These are phyloP conservation scores for Aureobasidium zeae DNA, from an alignment of 2,329 filamentous ascomycete species.

Conservation along the genomic window DNA sequence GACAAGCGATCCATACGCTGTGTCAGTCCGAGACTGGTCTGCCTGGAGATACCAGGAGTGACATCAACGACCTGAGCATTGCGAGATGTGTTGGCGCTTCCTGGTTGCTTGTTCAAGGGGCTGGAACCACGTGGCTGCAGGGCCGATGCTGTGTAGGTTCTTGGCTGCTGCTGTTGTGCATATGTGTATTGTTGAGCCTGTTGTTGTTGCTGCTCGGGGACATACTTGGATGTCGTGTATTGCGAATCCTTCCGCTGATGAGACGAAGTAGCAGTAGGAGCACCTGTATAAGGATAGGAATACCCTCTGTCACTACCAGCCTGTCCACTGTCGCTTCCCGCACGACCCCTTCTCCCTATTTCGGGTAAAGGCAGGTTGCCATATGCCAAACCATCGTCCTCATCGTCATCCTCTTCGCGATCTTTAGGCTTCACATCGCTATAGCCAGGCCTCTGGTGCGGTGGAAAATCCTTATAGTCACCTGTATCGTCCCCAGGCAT, in stretches of 20 bases:
- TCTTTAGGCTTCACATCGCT: slow-evolving; percentile 18
- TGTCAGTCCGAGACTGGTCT: slow-evolving; percentile 28
- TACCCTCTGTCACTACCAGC: slow-evolving; percentile 1
- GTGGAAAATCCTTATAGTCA: slow-evolving; percentile 36
- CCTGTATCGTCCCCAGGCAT: slow-evolving; percentile 34
- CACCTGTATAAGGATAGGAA: neutral
- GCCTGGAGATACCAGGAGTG: slow-evolving; percentile 28
- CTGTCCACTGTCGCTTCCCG: neutral
- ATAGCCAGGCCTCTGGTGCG: slow-evolving; percentile 29
- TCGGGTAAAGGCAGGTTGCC: slow-evolving; percentile 17
- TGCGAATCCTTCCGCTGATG: neutral
- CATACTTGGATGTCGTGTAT: neutral
- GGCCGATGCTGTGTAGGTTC: too few relatives aligned
- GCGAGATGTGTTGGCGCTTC: too few relatives aligned
- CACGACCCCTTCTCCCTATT: neutral
- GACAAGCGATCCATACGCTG: slow-evolving; percentile 39
- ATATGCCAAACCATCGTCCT: slow-evolving; percentile 28
- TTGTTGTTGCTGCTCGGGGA: too few relatives aligned
- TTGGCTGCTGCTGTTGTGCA: too few relatives aligned
- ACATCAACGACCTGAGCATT: slow-evolving; percentile 36
- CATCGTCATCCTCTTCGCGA: too few relatives aligned
- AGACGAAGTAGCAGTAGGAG: neutral
- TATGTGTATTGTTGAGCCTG: neutral
- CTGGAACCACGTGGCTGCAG: too few relatives aligned
- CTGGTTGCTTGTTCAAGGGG: too few relatives aligned